Conservation (phyloP, 306 rosid species). For the Gleditsia sinensis region DNA sequence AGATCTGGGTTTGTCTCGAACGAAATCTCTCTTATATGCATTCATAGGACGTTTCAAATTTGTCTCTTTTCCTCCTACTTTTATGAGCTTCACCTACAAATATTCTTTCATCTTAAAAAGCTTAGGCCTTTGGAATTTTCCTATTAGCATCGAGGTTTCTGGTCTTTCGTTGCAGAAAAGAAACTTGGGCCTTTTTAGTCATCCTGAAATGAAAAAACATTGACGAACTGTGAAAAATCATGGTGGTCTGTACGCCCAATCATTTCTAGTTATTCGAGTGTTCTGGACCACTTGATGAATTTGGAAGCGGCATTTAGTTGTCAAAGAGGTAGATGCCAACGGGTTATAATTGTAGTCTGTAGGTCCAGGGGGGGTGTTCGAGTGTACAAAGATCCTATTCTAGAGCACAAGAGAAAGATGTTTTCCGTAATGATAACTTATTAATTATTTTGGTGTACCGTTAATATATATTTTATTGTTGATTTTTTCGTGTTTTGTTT, state of each 20-base stretch:
- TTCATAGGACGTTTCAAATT: neutral
- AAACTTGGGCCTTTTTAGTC: neutral
- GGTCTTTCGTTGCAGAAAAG: neutral
- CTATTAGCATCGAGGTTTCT: neutral
- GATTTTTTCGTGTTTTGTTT: slow-evolving; percentile 35
- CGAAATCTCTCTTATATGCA: neutral
- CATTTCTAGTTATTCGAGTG: neutral
- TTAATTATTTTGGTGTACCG: slow-evolving; percentile 31
- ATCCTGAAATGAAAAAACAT: slow-evolving; percentile 9
- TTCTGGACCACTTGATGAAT: slow-evolving; percentile 19
- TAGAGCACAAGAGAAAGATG: slow-evolving; percentile 38
- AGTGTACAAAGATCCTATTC: neutral
- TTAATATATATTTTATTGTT: slow-evolving; percentile 18
- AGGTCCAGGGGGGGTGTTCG: slow-evolving; percentile 8
- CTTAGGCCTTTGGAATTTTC: neutral
- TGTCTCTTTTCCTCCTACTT: slow-evolving; percentile 11
- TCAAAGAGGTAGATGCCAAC: neutral
- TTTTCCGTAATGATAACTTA: slow-evolving; percentile 38
- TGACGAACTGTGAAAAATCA: slow-evolving; percentile 19
- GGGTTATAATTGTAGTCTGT: slow-evolving; percentile 30
- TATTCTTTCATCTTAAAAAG: neutral
- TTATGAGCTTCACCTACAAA: neutral
- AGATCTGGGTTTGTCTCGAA: slow-evolving; percentile 42
- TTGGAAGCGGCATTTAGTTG: neutral
- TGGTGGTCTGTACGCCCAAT: neutral